Conservation (phyloP, 177 flowering plant genomes). For the Tripterygium wilfordii region DNA sequence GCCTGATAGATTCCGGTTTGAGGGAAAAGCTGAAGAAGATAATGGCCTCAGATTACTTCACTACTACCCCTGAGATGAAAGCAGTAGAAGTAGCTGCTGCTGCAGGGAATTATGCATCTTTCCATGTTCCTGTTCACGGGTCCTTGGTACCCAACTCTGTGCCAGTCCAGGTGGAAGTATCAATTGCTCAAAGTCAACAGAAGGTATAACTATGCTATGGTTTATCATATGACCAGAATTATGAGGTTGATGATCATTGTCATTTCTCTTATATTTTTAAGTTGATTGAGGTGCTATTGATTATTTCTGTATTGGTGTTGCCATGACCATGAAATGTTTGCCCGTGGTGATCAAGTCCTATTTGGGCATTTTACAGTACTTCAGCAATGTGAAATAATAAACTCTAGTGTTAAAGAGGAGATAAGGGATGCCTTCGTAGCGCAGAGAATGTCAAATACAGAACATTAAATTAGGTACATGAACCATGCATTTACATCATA, state of each 20-base stretch:
- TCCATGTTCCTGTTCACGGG: constrained; percentile 42
- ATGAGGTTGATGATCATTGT: background rate
- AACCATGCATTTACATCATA: too few relatives aligned
- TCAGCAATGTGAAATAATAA: too few relatives aligned
- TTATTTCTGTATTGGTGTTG: too few relatives aligned
- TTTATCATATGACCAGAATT: background rate
- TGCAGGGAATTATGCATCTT: constrained; percentile 55
- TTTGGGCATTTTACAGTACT: too few relatives aligned
- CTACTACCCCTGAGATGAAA: constrained; percentile 76
- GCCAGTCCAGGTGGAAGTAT: constrained; percentile 34
- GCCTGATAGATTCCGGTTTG: constrained; percentile 22
- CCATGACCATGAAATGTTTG: too few relatives aligned
- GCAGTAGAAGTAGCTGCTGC: constrained; percentile 76
- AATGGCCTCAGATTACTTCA: constrained; percentile 72
- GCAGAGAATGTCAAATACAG: too few relatives aligned
- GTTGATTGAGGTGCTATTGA: too few relatives aligned
- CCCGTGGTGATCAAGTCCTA: too few relatives aligned
- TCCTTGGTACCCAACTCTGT: constrained; percentile 18
- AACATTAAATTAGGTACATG: too few relatives aligned
- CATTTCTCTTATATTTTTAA: too few relatives aligned
- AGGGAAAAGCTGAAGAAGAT: constrained; percentile 73
- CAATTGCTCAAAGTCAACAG: constrained; percentile 25
- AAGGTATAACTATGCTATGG: constrained; percentile 19
- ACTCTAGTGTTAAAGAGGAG: too few relatives aligned
- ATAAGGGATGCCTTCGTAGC: too few relatives aligned